A percentile compares a stretch with the other conserved stretches of the same genome.
Conservation (phyloP, 2,329 filamentous ascomycete genomes). For the Cordyceps javanica region DNA sequence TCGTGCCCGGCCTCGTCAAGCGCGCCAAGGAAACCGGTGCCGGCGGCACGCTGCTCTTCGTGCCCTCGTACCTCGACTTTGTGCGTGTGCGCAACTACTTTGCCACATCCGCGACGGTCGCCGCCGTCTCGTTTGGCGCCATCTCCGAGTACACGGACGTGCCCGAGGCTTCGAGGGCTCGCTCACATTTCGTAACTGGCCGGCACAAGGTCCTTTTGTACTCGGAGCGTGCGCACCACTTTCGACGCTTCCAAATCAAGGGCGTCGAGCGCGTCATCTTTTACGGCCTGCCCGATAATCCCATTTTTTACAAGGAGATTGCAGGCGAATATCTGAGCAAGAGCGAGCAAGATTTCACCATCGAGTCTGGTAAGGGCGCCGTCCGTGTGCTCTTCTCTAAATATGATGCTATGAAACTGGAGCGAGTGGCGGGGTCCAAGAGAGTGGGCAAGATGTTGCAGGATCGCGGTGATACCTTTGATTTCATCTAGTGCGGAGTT, state of each 20-base stretch:
- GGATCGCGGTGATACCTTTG: slow-evolving; percentile 85
- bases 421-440: slow-evolving; percentile 77
- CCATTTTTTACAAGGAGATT: slow-evolving; percentile 71
- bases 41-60: slow-evolving; percentile 73
- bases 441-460: slow-evolving; percentile 78
- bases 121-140: slow-evolving; percentile 56
- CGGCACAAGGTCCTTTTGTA: slow-evolving; percentile 81
- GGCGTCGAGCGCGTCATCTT: slow-evolving; percentile 82
- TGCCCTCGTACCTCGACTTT: slow-evolving; percentile 93
- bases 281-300: slow-evolving; percentile 87
- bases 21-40: slow-evolving; percentile 46
- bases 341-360: slow-evolving; percentile 50
- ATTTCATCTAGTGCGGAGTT: slow-evolving; percentile 65
- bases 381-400: slow-evolving; percentile 69
- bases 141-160: slow-evolving; percentile 84
- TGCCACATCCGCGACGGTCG: slow-evolving; percentile 57
- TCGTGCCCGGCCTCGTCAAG: slow-evolving; percentile 70
- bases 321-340: slow-evolving; percentile 59
- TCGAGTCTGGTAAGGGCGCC: slow-evolving; percentile 53
- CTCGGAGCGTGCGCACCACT: slow-evolving; percentile 94
- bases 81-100: slow-evolving; percentile 91
- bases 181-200: slow-evolving; percentile 81
- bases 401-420: slow-evolving; percentile 84
- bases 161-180: slow-evolving; percentile 72
- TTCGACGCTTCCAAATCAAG: slow-evolving; percentile 75